Evolutionary conservation across 208 protist species (phyloP).

Genomic region (Acanthamoeba lenticulata): DNA sequence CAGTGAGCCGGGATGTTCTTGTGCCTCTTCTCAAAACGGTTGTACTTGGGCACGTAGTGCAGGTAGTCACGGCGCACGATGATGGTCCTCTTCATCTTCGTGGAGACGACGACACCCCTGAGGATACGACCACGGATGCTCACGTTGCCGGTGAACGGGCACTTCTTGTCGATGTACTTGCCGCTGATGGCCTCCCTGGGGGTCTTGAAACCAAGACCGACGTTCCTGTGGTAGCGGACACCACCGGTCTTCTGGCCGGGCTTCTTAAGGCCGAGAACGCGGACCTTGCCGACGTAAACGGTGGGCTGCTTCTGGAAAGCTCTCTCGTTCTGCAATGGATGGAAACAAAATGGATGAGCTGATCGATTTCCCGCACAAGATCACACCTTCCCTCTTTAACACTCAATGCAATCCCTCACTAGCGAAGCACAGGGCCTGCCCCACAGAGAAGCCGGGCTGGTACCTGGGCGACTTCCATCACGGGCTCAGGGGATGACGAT

Average conservation of each 20-base stretch:
- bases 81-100: constrained; percentile 98
- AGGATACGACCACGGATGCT: constrained; percentile 99
- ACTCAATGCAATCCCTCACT: too few relatives aligned
- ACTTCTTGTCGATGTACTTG: constrained; percentile 99
- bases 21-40: constrained; percentile 99
- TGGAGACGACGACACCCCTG: constrained; percentile 96
- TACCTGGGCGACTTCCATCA: constrained; percentile 9
- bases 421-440: too few relatives aligned
- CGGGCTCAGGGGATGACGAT: background rate
- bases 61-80: constrained; percentile 99
- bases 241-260: constrained; percentile 85
- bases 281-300: constrained; percentile 83
- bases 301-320: constrained; percentile 92
- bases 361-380: too few relatives aligned
- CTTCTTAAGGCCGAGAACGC: constrained; percentile 80
- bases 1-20: constrained; percentile 98
- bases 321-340: constrained; percentile 84
- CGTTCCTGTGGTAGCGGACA: constrained; percentile 94
- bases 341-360: background rate
- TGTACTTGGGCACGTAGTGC: constrained; percentile 99
- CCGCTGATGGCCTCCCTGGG: constrained; percentile 98
- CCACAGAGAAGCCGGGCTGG: too few relatives aligned
- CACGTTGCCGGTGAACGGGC: constrained; percentile 99
- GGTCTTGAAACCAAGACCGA: constrained; percentile 99
- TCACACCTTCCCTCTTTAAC: too few relatives aligned